Evolutionary conservation across 495 filamentous ascomycete genomes (phyloP).

Genomic region (Parathielavia hyrcaniae): DNA sequence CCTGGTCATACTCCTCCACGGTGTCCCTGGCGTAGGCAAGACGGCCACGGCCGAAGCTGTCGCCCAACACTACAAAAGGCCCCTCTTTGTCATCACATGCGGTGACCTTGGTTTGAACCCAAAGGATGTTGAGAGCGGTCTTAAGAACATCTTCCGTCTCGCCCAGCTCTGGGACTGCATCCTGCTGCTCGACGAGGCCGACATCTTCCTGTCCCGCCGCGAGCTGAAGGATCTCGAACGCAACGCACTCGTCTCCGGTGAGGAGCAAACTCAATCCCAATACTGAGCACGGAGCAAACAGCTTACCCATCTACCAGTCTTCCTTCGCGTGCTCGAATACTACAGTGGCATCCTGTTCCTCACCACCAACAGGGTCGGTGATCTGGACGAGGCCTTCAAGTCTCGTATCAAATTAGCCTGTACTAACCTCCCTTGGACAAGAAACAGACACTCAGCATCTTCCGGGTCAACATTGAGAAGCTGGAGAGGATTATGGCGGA

Average conservation of each 20-base stretch:
- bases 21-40: constrained; percentile 55
- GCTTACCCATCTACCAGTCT: constrained; percentile 33
- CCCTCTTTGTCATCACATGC: constrained; percentile 49
- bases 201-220: constrained; percentile 52
- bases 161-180: constrained; percentile 33
- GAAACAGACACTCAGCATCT: constrained; percentile 28
- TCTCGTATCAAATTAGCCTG: constrained; percentile 38
- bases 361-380: constrained; percentile 38
- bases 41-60: constrained; percentile 53
- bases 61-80: constrained; percentile 44
- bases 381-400: constrained; percentile 37
- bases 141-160: constrained; percentile 42
- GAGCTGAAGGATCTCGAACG: constrained; percentile 63
- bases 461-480: constrained; percentile 4
- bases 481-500: neutral
- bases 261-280: neutral
- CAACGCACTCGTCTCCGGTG: constrained; percentile 62
- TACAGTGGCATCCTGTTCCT: constrained; percentile 37
- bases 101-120: constrained; percentile 51
- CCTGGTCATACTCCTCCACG: constrained; percentile 47
- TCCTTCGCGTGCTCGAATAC: constrained; percentile 37
- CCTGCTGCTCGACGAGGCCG: constrained; percentile 36
- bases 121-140: constrained; percentile 24
- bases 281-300: too few species aligned
- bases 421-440: constrained; percentile 31